These are phyloP conservation scores for Microcos paniculata DNA, from an alignment of 345 rosid species.

Conservation along the genomic window DNA sequence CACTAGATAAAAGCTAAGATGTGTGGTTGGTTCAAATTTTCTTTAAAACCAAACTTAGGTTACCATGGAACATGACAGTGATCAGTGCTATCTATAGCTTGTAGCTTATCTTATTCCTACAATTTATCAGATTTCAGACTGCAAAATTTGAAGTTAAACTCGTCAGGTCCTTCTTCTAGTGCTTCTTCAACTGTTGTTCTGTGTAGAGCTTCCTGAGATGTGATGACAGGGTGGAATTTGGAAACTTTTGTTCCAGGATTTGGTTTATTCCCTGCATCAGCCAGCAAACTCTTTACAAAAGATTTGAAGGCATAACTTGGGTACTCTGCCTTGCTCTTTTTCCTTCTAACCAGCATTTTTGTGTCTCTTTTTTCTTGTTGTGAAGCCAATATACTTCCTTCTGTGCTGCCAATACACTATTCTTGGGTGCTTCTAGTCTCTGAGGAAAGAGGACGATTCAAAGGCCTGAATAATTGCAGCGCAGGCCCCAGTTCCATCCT, in stretches of 20 bases:
- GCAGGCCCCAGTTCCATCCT: too few species aligned
- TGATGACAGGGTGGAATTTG: not conserved
- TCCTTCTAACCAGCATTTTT: not conserved
- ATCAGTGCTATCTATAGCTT: not conserved
- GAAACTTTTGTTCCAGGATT: not conserved
- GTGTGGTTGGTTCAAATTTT: not conserved
- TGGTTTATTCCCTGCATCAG: not conserved
- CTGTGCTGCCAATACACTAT: not conserved
- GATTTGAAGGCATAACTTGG: not conserved
- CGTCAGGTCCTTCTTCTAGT: not conserved
- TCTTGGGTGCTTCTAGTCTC: constrained; percentile 1
- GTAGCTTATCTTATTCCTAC: not conserved
- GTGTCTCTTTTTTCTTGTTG: not conserved
- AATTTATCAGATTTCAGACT: not conserved
- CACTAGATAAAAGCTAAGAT: not conserved
- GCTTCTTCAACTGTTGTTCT: not conserved
- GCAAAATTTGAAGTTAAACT: not conserved
- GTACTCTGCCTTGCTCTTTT: not conserved
- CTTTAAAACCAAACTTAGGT: not conserved
- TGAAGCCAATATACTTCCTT: not conserved
- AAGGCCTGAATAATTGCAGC: not conserved
- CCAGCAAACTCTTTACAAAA: not conserved
- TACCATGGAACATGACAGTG: not conserved
- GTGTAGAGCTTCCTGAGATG: not conserved
- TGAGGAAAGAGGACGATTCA: not conserved